Base-by-base conservation (phyloP, 75 land plant genomes). In the Larix kaempferi region DNA sequence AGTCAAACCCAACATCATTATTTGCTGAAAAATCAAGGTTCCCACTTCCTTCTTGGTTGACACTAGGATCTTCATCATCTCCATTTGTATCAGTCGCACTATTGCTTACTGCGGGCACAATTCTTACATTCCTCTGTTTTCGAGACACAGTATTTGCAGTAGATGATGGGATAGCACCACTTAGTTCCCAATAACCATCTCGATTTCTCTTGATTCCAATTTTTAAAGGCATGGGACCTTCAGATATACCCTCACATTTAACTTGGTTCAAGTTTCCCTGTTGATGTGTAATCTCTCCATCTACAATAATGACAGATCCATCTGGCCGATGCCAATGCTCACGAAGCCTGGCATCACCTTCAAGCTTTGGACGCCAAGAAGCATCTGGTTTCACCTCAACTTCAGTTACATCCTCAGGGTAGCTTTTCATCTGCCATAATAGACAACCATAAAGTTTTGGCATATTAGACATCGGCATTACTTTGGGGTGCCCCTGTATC, bases 301-400 rank as follows among this genome's bases (percentile, higher is more conserved):
- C 72, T 85, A 83, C 85, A 84, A 83, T 52, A 22, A 65, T 14
- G 23, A 55, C 39, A 74, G 84, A 72, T 49, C 89, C 86, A 79
- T 81, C 81, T 64, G 91, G 82, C 21, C 55, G 44, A 44, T 88
- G 91, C 92, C 92, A 90, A 39, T 59, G 76, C 49, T 81, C 86
- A 58, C 69, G 79, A 63, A 57, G 81, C 74, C 35, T 73, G 25
- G 61, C 74, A 26, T 90, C 87, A 39, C 81, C 83, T 78, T 91
- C 97, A 72, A 74, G 79, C 80, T 90, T 91, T 25, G 87, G 82
- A 80, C 96, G 92, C 99, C 99, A 98, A 65, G 86, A 89, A 71
- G 98, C 98, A 84, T 98, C 99, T 71, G 98, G 97, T 78, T 89
- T 98, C 75, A 98, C 82, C 37, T 98, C 93, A 74, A 98, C 85